phyloP scores from a whole-genome alignment of 2,329 filamentous ascomycete species.

The Cladosporium sp. region DNA sequence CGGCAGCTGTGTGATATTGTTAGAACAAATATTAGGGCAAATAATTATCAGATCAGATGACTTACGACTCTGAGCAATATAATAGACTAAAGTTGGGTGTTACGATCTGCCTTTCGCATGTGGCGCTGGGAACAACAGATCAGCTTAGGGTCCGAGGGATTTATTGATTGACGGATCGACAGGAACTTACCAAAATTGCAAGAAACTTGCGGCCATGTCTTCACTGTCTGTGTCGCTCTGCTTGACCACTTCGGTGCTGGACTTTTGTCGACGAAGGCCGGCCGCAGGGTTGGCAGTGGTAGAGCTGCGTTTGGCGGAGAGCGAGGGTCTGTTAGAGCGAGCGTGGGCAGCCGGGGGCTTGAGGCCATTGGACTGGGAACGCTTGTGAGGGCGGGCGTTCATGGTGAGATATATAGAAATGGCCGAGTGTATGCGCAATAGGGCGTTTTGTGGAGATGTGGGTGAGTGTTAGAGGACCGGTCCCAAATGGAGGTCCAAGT shows the following conservation, averaged over 20 bases:
- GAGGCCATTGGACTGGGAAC: slow-evolving; percentile 20
- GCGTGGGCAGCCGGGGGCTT: slow-evolving; percentile 12
- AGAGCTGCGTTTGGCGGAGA: slow-evolving; percentile 12
- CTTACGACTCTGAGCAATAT: slow-evolving; percentile 67
- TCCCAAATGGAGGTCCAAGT: slow-evolving; percentile 11
- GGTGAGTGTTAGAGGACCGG: slow-evolving; percentile 5
- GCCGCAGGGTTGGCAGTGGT: slow-evolving; percentile 10
- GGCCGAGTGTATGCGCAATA: slow-evolving; percentile 9
- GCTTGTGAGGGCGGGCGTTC: slow-evolving; percentile 18
- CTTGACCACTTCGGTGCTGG: slow-evolving; percentile 3
- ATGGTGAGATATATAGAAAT: slow-evolving; percentile 14
- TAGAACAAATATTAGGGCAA: slow-evolving; percentile 21
- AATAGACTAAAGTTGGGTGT: slow-evolving; percentile 61
- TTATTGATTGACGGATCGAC: slow-evolving; percentile 10
- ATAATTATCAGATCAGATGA: slow-evolving; percentile 19
- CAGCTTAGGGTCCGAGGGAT: slow-evolving; percentile 12
- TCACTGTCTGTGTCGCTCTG: slow-evolving; percentile 44
- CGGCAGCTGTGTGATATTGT: slow-evolving; percentile 44
- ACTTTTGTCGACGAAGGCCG: slow-evolving; percentile 14
- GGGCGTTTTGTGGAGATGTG: slow-evolving; percentile 2
- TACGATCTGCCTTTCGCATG: slow-evolving; percentile 67
- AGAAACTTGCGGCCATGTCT: slow-evolving; percentile 55
- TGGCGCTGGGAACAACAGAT: slow-evolving; percentile 51
- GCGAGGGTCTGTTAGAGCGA: slow-evolving; percentile 13
- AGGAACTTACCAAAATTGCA: slow-evolving; percentile 54